phyloP scores from a whole-genome alignment of 2,329 filamentous ascomycete genomes.

The Didymella pomorum region DNA sequence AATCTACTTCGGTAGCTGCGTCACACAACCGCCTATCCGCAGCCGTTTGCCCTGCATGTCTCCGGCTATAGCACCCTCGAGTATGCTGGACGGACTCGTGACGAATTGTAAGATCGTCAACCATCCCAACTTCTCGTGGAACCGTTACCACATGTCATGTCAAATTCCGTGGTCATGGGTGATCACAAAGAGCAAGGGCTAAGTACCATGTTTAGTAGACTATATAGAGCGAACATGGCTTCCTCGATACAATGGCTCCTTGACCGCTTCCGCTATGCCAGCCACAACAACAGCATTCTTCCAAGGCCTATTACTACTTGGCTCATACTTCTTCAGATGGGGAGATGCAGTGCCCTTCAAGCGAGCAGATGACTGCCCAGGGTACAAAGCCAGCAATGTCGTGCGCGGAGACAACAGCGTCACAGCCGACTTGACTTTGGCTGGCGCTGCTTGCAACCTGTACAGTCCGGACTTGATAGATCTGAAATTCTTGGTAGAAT shows the following conservation, averaged over 20 bases:
- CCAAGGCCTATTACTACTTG: constrained; percentile 34
- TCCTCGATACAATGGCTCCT: constrained; percentile 33
- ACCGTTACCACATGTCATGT: constrained; percentile 22
- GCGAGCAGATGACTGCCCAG: constrained; percentile 62
- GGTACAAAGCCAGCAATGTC: constrained; percentile 71
- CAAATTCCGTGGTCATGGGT: constrained; percentile 11
- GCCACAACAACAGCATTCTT: constrained; percentile 33
- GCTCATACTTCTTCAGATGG: constrained; percentile 32
- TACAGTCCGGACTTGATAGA: constrained; percentile 65
- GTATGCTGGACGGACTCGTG: constrained; percentile 39
- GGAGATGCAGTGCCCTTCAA: constrained; percentile 32
- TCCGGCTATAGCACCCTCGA: constrained; percentile 22
- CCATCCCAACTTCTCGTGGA: constrained; percentile 23
- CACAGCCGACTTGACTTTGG: constrained; percentile 74
- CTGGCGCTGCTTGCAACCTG: constrained; percentile 68
- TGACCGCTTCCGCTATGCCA: constrained; percentile 33
- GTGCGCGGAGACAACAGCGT: constrained; percentile 61
- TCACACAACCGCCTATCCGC: constrained; percentile 21
- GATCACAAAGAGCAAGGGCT: constrained; percentile 36
- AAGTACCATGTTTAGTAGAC: constrained; percentile 36
- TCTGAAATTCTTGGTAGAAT: constrained; percentile 66
- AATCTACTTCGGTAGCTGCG: constrained; percentile 23
- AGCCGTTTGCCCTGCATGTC: constrained; percentile 21
- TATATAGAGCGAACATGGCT: constrained; percentile 45
- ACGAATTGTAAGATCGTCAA: constrained; percentile 42